Evolutionary conservation across 257 asterid species (phyloP).

Genomic region (Leptodermis oblonga): DNA sequence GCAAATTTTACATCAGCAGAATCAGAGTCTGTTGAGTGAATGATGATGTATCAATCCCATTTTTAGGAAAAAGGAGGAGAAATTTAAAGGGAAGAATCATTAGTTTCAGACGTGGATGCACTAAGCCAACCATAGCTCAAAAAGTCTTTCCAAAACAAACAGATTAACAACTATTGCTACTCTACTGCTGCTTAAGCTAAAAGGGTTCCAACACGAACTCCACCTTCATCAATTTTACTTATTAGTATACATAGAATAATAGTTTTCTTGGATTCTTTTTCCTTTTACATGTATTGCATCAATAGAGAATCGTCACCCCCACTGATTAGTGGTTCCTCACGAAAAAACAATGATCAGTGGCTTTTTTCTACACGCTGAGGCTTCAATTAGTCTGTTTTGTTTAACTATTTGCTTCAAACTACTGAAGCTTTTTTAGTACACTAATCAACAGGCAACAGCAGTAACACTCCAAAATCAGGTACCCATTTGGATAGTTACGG

Average conservation of each 20-base stretch:
- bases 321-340: background rate
- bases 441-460: background rate
- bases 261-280: background rate
- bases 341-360: slow-evolving; percentile 9
- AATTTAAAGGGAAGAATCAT: background rate
- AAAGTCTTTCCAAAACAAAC: background rate
- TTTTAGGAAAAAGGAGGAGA: background rate
- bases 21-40: background rate
- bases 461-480: background rate
- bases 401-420: background rate
- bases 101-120: slow-evolving; percentile 11
- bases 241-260: no score
- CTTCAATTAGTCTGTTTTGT: background rate
- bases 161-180: no score
- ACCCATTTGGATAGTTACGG: no score
- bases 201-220: slow-evolving; percentile 14
- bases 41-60: slow-evolving; percentile 2
- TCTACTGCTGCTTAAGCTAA: background rate
- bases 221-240: background rate
- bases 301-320: background rate
- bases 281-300: background rate
- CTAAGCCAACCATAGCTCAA: background rate
- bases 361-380: no score
- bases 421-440: background rate
- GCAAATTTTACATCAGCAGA: slow-evolving; percentile 3